Evolutionary conservation across 2,329 filamentous ascomycete species (phyloP), one percentile per base, ranked within the genome.

Genomic region (Rhexocercosporidium sp.): DNA sequence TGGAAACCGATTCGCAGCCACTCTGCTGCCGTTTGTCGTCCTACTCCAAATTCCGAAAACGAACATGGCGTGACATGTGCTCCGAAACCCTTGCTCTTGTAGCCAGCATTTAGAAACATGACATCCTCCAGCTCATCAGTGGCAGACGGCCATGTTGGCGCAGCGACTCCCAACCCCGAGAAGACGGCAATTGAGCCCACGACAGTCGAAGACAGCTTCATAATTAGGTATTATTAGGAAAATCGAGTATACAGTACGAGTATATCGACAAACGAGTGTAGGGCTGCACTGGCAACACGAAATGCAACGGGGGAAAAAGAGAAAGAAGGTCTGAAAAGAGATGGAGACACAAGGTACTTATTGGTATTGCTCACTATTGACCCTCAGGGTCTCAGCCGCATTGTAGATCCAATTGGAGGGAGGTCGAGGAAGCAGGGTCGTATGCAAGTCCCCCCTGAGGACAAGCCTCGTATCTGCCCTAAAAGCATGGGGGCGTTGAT

Each of bases 121-220:
- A 89, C 84, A 75, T 89, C 87, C 76, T 90, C 88, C 66, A 90
- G 78, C 75, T 90, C 87, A 72, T 90, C 88, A 20, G 82, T 82
- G 14, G 81, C 73, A 1, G 85, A 83, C 1, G 88, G 88, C 88
- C 88, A 90, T 72, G 86, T 90, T 37, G 84, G 85, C 70, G 85
- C 83, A 27, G 85, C 82, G 56, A 53, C 46, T 29, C 61, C 65
- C n/a, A 69, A 27, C 9, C 64, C 65, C 3, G 66, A 64, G 56
- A 71, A 71, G 9, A 70, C 37, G n/a, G 64, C 66, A 25, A 68
- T 47, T 47, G 68, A 64, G 47, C 54, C 59, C 27, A 73, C 56
- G 11, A 71, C 57, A 51, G 66, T 67, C 22, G 66, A 63, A 59
- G 57, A 67, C 11, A 71, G 53, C 68, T 68, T 71, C 73, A 75